Evolutionary conservation across 169 alveolate genomes (phyloP).

Genomic region (Plasmodium fragile): DNA sequence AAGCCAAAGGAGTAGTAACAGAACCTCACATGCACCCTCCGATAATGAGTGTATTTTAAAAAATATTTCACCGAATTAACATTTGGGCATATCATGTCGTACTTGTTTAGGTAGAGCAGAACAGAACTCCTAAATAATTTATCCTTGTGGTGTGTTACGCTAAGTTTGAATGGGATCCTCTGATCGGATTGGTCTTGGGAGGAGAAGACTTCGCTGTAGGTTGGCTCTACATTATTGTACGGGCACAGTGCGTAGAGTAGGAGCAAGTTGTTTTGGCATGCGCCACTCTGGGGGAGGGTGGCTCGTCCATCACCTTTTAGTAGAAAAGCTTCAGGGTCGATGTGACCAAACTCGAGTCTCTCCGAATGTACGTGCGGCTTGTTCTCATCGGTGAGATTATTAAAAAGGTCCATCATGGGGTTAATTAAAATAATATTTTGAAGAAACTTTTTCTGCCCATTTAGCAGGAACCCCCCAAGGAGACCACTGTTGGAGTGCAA

Average conservation of each 20-base stretch:
- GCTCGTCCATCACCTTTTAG: not conserved
- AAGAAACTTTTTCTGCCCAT: not conserved
- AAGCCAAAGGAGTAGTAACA: not conserved
- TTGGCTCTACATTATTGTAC: constrained; percentile 28
- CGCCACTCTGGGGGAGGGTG: not conserved
- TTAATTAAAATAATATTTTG: constrained; percentile 70
- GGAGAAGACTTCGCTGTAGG: constrained; percentile 9
- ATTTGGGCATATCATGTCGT: constrained; percentile 49
- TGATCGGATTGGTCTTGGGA: not conserved
- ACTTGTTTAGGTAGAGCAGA: constrained; percentile 22
- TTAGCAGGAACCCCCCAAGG: constrained; percentile 45
- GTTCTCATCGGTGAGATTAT: constrained; percentile 27
- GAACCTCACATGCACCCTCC: not conserved
- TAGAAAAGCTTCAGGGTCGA: not conserved
- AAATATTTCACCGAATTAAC: constrained; percentile 41
- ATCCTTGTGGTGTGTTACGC: not conserved
- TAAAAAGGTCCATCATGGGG: constrained; percentile 80
- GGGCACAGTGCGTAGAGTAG: constrained; percentile 41
- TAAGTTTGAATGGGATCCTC: not conserved
- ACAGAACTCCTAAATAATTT: not conserved
- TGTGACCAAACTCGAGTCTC: constrained; percentile 79
- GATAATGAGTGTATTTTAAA: constrained; percentile 15
- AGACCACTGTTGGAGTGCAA: constrained; percentile 49
- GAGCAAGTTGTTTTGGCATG: not conserved
- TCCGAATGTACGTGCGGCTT: constrained; percentile 76